Conservation (phyloP, 192 early-diverging fungal genomes). For the Dimargaris verticillata region DNA sequence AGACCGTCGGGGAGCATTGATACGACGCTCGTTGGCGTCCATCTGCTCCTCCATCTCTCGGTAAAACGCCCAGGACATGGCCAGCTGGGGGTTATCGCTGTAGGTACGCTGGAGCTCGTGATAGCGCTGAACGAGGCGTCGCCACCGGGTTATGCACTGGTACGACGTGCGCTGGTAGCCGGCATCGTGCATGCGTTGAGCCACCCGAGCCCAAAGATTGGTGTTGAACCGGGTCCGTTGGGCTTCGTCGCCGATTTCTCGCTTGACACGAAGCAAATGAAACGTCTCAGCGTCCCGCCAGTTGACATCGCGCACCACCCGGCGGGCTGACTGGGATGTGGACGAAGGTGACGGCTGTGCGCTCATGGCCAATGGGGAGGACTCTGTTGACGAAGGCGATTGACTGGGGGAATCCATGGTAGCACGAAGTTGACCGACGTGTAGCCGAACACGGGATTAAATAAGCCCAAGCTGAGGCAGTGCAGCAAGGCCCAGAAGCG, state of each 20-base stretch:
- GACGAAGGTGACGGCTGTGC: neutral
- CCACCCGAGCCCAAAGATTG: slow-evolving; percentile 1
- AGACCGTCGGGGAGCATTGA: neutral
- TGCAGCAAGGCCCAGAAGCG: too few species aligned
- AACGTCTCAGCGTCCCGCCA: slow-evolving; percentile 8
- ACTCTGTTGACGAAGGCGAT: too few species aligned
- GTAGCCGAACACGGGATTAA: too few species aligned
- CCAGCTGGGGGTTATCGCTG: slow-evolving; percentile 5
- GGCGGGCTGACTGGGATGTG: neutral
- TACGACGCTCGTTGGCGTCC: slow-evolving; percentile 2
- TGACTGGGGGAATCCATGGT: too few species aligned
- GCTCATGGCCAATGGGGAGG: neutral
- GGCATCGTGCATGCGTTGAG: slow-evolving; percentile 4
- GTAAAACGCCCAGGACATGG: slow-evolving; percentile 3
- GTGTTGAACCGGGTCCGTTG: slow-evolving; percentile 5
- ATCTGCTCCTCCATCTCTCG: slow-evolving; percentile 9
- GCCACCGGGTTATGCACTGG: slow-evolving; percentile 10
- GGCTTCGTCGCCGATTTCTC: slow-evolving; percentile 2
- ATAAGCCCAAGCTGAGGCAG: too few species aligned
- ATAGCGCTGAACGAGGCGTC: slow-evolving; percentile 6
- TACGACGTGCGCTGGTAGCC: slow-evolving; percentile 7
- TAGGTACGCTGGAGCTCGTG: slow-evolving; percentile 6
- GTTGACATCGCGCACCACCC: slow-evolving; percentile 9
- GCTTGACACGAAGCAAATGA: slow-evolving; percentile 3
- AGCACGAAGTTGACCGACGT: too few species aligned